These are phyloP conservation scores for Sonneratia alba DNA, from an alignment of 345 rosid genomes.

Conservation along the genomic window DNA sequence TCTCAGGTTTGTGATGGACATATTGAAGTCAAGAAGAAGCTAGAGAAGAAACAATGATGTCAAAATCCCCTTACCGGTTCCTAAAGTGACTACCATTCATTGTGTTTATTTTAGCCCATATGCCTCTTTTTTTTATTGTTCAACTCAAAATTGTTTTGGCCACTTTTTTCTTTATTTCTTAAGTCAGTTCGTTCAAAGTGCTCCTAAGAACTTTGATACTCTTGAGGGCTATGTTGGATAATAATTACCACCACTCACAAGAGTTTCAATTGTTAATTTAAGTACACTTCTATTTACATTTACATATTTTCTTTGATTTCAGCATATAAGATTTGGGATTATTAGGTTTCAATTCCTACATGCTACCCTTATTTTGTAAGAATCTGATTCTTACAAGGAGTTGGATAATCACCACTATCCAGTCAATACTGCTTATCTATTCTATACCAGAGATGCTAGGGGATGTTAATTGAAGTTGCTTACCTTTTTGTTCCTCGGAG, in stretches of 20 bases:
- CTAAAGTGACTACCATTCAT: slow-evolving; percentile 29
- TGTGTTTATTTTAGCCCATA: neutral
- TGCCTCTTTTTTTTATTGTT: too few species aligned
- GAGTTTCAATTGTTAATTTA: too few species aligned
- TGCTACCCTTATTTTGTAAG: slow-evolving; percentile 41
- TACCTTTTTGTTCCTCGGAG: too few species aligned
- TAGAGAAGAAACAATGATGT: slow-evolving; percentile 11
- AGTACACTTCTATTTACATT: too few species aligned
- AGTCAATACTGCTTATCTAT: neutral
- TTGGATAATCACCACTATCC: neutral
- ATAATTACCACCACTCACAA: too few species aligned
- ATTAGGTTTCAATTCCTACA: slow-evolving; percentile 7
- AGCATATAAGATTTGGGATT: too few species aligned
- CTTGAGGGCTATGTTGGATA: too few species aligned
- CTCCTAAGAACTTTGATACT: slow-evolving; percentile 32
- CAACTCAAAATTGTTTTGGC: slow-evolving; percentile 9
- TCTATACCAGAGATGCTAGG: neutral
- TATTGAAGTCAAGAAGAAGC: slow-evolving; percentile 24
- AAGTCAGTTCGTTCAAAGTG: slow-evolving; percentile 21
- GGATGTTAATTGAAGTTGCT: neutral
- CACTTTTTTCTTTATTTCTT: slow-evolving; percentile 32
- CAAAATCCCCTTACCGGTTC: slow-evolving; percentile 30
- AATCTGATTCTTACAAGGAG: slow-evolving; percentile 8
- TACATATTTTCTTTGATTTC: too few species aligned
- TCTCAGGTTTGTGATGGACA: slow-evolving; percentile 36